Conservation (phyloP, 2,329 filamentous ascomycete species). For the Amesomyces nigricolor region DNA sequence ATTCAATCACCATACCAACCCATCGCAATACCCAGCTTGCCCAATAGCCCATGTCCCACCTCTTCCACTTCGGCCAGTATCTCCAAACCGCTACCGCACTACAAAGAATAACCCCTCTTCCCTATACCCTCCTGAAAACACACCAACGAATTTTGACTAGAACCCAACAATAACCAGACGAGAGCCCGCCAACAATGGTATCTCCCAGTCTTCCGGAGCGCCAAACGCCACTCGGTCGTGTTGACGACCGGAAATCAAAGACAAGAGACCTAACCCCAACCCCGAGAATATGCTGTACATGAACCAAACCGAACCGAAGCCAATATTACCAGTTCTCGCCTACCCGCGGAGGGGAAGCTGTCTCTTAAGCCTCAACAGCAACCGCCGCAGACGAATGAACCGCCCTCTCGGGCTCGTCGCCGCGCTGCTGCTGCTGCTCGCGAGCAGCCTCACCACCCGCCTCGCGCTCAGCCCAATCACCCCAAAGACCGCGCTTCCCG, state of each 20-base stretch:
- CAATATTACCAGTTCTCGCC: not conserved
- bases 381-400: conserved; percentile 25
- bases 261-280: conserved; percentile 3
- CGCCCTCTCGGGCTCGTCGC: conserved; percentile 30
- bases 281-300: conserved; percentile 12
- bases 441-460: conserved; percentile 56
- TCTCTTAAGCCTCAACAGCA: conserved; percentile 21
- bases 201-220: conserved; percentile 23
- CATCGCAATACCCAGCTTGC: not conserved
- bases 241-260: conserved; percentile 15
- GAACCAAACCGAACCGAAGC: not conserved
- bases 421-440: conserved; percentile 34
- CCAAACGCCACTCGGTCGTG: conserved; percentile 24
- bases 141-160: conserved; percentile 2
- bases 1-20: not conserved
- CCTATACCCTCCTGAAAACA: not conserved
- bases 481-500: conserved; percentile 94
- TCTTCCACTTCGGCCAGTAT: not conserved
- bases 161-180: conserved; percentile 1
- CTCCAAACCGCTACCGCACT: not conserved
- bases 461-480: conserved; percentile 82
- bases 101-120: not conserved
- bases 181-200: conserved; percentile 20
- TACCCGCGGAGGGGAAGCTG: not conserved
- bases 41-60: not conserved